A percentile compares a stretch with the other conserved stretches of the same genome.
Evolutionary conservation across 1,284 basidiomycete genomes (phyloP).

Genomic region (Waitea zeae): DNA sequence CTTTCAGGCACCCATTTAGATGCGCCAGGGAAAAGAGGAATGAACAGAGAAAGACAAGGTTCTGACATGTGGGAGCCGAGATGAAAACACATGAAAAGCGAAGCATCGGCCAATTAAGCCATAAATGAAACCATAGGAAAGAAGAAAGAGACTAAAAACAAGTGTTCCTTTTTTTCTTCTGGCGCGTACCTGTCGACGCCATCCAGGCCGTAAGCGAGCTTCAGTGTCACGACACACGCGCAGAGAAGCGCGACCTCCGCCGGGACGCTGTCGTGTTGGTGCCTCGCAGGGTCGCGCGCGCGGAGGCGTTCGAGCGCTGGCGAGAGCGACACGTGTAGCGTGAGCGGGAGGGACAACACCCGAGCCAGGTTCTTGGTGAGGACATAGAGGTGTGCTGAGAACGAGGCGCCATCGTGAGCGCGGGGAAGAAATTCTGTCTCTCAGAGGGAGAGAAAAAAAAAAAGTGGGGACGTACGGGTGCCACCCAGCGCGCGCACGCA

Average conservation of each 20-base stretch:
- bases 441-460: conserved; percentile 5
- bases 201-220: conserved; percentile 74
- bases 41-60: no score
- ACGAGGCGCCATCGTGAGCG: not conserved
- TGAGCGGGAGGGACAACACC: conserved; percentile 42
- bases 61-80: no score
- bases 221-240: conserved; percentile 53
- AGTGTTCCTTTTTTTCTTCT: no score
- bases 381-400: conserved; percentile 41
- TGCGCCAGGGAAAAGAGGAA: no score
- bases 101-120: no score
- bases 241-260: conserved; percentile 63
- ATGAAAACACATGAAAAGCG: no score
- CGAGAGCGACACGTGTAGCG: conserved; percentile 36
- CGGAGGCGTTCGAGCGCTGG: conserved; percentile 19
- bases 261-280: conserved; percentile 41
- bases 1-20: no score
- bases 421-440: conserved; percentile 4
- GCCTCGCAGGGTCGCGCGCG: conserved; percentile 23
- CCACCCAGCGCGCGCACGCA: conserved; percentile 52
- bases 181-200: conserved; percentile 41
- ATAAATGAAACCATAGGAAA: no score
- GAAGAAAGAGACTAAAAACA: no score
- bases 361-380: conserved; percentile 40
- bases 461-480: conserved; percentile 58